These are phyloP conservation scores for Calonectria pteridis DNA, from an alignment of 2,329 filamentous ascomycete species.

Conservation along the genomic window DNA sequence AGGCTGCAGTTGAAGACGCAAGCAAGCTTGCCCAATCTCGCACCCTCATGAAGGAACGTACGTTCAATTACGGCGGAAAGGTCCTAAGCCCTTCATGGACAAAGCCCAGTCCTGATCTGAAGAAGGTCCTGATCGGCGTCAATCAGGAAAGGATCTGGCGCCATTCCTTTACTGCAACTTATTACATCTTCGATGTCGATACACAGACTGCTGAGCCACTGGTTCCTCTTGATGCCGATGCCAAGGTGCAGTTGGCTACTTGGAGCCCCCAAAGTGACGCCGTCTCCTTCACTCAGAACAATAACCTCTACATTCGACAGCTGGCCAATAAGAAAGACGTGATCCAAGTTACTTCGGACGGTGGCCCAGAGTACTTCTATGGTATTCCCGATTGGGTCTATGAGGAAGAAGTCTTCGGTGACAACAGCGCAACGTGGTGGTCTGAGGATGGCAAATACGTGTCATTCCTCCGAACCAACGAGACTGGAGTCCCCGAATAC, in stretches of 20 bases:
- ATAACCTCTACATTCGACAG: conserved; percentile 88
- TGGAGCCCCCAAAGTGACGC: conserved; percentile 93
- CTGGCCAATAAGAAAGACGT: conserved; percentile 65
- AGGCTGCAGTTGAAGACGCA: conserved; percentile 48
- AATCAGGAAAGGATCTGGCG: conserved; percentile 84
- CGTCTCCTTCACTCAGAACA: conserved; percentile 88
- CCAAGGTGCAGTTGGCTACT: conserved; percentile 82
- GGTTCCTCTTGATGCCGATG: conserved; percentile 74
- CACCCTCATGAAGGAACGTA: conserved; percentile 79
- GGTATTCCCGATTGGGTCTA: conserved; percentile 98
- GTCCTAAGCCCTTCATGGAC: conserved; percentile 70
- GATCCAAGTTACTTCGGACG: conserved; percentile 85
- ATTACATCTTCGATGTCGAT: conserved; percentile 93
- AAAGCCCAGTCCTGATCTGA: conserved; percentile 85
- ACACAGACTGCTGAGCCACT: conserved; percentile 83
- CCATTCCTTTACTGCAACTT: conserved; percentile 86
- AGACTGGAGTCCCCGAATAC: conserved; percentile 90
- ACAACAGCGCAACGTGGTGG: conserved; percentile 94
- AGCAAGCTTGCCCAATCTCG: conserved; percentile 62
- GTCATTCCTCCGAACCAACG: conserved; percentile 93
- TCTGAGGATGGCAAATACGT: conserved; percentile 89
- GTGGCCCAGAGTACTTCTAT: conserved; percentile 90
- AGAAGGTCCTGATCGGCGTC: conserved; percentile 86
- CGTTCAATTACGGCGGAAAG: conserved; percentile 71
- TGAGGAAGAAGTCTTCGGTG: conserved; percentile 75